phyloP scores from a whole-genome alignment of 202 grass and related monocot species.

The Zizania palustris region DNA sequence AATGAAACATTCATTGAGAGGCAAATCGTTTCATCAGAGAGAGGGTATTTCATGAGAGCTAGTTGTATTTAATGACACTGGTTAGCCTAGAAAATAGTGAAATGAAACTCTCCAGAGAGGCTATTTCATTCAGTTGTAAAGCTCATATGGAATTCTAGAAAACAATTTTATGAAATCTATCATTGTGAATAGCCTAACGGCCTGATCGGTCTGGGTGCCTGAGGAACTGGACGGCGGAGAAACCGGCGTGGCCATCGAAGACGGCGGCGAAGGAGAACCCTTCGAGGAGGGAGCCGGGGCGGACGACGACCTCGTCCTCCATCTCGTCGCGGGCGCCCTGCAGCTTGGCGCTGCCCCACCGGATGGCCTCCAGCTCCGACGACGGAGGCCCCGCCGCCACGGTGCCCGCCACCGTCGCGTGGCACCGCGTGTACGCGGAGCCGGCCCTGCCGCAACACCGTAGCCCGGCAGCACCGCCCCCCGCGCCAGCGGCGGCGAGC shows the following conservation, averaged over 20 bases:
- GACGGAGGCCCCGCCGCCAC: constrained; percentile 50
- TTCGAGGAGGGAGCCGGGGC: constrained; percentile 52
- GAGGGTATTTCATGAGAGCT: too few species aligned
- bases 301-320: constrained; percentile 89
- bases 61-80: too few species aligned
- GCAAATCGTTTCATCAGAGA: too few species aligned
- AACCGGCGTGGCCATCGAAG: constrained; percentile 90
- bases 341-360: constrained; percentile 85
- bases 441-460: not conserved
- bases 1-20: too few species aligned
- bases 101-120: too few species aligned
- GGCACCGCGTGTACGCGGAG: constrained; percentile 34
- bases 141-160: too few species aligned
- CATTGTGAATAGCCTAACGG: too few species aligned
- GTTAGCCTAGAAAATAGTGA: too few species aligned
- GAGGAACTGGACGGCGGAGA: constrained; percentile 82
- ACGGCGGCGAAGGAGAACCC: constrained; percentile 96
- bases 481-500: constrained; percentile 33
- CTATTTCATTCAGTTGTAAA: too few species aligned
- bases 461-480: not conserved
- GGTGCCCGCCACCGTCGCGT: constrained; percentile 55
- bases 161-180: too few species aligned
- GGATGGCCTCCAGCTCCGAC: constrained; percentile 54
- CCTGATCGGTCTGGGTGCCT: constrained; percentile 49
- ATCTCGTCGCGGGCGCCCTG: constrained; percentile 89